Conservation (phyloP, 192 early-diverging fungal species). For the Nowakowskiella sp. region DNA sequence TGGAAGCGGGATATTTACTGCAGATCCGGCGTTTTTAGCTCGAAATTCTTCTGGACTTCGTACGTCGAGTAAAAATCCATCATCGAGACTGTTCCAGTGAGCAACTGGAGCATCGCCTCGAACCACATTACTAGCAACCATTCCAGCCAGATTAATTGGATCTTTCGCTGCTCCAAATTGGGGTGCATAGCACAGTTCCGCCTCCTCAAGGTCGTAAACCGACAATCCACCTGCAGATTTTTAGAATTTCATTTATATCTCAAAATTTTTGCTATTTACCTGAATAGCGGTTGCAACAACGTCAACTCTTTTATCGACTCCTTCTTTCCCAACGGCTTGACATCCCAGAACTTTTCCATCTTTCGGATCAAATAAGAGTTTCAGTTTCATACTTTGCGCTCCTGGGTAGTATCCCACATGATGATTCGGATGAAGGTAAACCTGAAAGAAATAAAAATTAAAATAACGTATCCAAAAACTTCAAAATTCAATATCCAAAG, state of each 20-base stretch:
- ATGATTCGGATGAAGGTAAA: constrained; percentile 3
- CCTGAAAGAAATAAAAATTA: not conserved
- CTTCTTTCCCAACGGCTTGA: constrained; percentile 5
- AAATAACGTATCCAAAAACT: too few species aligned
- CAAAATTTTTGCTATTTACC: too few species aligned
- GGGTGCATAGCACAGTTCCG: constrained; percentile 7
- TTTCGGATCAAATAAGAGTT: constrained; percentile 8
- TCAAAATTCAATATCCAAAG: not conserved
- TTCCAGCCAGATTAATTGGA: constrained; percentile 7
- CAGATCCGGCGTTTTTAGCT: not conserved
- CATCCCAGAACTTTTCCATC: constrained; percentile 2
- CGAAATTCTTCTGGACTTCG: constrained; percentile 3
- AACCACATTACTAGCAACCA: constrained; percentile 4
- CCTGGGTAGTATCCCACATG: constrained; percentile 8
- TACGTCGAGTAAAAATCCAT: constrained; percentile 1
- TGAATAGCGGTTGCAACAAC: constrained; percentile 8
- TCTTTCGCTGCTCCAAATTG: constrained; percentile 9
- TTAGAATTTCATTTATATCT: too few species aligned
- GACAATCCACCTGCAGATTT: not conserved
- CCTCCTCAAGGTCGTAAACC: constrained; percentile 9
- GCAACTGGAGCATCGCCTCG: constrained; percentile 3
- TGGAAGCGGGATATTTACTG: constrained; percentile 5
- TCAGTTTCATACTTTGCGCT: constrained; percentile 2
- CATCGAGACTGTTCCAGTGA: constrained; percentile 1
- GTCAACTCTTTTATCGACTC: constrained; percentile 11